A percentile compares a stretch with the other conserved stretches of the same genome.
Evolutionary conservation across 1,284 basidiomycete genomes (phyloP).

Genomic region (Neotropicomus parvogracilis): DNA sequence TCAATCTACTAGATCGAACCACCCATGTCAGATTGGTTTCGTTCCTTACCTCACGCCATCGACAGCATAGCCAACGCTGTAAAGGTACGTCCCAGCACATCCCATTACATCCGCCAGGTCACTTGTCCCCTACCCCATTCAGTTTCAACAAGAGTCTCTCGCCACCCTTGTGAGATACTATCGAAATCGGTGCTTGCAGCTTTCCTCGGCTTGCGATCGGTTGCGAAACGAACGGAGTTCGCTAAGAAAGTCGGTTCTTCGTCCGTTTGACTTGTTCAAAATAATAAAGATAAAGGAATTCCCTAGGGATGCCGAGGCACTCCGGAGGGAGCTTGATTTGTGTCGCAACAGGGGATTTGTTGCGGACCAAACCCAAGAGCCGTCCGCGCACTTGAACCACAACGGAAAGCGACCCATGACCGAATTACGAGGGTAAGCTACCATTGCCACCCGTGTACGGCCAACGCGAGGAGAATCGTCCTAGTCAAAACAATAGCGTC

Average conservation of each 20-base stretch:
- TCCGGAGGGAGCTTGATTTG: constrained; percentile 49
- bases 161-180: constrained; percentile 62
- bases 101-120: not conserved
- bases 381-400: constrained; percentile 41
- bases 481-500: constrained; percentile 27
- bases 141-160: constrained; percentile 80
- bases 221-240: constrained; percentile 41
- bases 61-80: constrained; percentile 61
- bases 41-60: constrained; percentile 53
- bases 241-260: constrained; percentile 50
- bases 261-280: not conserved
- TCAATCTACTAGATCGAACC: constrained; percentile 54
- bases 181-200: constrained; percentile 40
- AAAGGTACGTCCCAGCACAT: constrained; percentile 45
- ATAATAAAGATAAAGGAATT: constrained; percentile 8
- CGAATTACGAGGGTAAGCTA: constrained; percentile 44
- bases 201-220: constrained; percentile 33
- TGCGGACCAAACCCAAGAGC: constrained; percentile 28
- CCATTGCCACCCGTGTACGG: constrained; percentile 6
- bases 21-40: constrained; percentile 78
- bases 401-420: constrained; percentile 65
- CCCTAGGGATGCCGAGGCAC: constrained; percentile 47
- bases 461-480: constrained; percentile 15
- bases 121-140: constrained; percentile 4
- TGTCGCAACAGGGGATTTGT: constrained; percentile 34